phyloP scores from a whole-genome alignment of 805 yeast genomes.

The Millerago galiae region DNA sequence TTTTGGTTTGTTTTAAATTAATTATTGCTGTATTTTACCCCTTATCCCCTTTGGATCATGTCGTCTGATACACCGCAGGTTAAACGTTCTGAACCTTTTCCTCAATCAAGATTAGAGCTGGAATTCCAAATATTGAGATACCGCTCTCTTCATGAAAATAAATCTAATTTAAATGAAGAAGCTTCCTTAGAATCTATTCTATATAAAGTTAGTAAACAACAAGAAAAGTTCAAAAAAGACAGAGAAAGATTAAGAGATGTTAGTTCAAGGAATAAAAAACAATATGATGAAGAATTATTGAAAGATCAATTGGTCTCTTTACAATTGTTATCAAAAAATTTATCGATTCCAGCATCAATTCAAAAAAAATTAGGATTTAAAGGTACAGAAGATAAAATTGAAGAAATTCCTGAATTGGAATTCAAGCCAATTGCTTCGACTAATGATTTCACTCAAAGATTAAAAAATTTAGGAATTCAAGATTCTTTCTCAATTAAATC shows the following conservation, averaged over 20 bases:
- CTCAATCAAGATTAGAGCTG: conserved; percentile 11
- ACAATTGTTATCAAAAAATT: conserved; percentile 57
- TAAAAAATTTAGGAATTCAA: conserved; percentile 24
- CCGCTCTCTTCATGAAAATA: conserved; percentile 11
- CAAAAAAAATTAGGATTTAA: conserved; percentile 31
- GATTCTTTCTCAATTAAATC: conserved; percentile 16
- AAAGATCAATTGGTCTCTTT: conserved; percentile 56
- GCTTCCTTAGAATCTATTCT: conserved; percentile 38
- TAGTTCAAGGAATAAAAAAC: conserved; percentile 14
- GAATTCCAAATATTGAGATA: conserved; percentile 16
- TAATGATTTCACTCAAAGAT: conserved; percentile 25
- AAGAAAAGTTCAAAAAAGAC: conserved; percentile 28
- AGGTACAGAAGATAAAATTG: neutral
- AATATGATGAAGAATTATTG: conserved; percentile 41
- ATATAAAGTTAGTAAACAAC: conserved; percentile 34
- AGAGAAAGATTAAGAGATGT: conserved; percentile 24
- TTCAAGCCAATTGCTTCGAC: conserved; percentile 23
- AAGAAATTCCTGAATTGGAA: neutral
- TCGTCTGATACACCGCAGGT: too few relatives aligned
- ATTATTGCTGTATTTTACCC: too few relatives aligned
- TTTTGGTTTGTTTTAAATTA: too few relatives aligned
- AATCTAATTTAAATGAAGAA: conserved; percentile 28
- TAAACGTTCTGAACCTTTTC: conserved; percentile 3
- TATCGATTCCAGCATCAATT: conserved; percentile 53
- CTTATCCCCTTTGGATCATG: too few relatives aligned